These are phyloP conservation scores for Carex kokanica DNA, from an alignment of 176 grass and related monocot genomes.

Conservation along the genomic window DNA sequence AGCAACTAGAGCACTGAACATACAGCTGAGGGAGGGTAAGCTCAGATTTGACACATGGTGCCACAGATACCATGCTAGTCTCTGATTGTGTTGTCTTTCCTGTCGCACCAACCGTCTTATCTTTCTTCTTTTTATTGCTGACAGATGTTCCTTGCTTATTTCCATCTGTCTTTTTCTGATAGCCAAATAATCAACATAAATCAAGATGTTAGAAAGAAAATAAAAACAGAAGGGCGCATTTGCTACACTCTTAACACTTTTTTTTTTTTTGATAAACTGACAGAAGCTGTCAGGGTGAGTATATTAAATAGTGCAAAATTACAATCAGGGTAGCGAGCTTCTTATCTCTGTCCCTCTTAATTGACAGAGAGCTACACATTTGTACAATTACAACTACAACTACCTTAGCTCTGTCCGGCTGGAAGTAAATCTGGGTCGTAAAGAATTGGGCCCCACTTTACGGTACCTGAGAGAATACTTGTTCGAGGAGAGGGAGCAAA, in stretches of 20 bases:
- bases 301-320: no score
- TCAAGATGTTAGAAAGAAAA: slow-evolving; percentile 27
- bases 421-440: no score
- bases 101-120: slow-evolving; percentile 60
- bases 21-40: slow-evolving; percentile 78
- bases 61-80: slow-evolving; percentile 58
- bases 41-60: slow-evolving; percentile 79
- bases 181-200: slow-evolving; percentile 20
- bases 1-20: not conserved
- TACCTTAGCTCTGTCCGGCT: no score
- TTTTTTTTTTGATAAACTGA: no score
- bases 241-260: not conserved
- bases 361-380: no score
- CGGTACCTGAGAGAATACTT: no score
- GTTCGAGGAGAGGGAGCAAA: not conserved
- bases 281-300: no score
- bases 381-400: no score
- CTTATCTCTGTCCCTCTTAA: no score
- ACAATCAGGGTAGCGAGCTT: no score
- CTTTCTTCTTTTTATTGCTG: slow-evolving; percentile 84
- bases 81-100: slow-evolving; percentile 72
- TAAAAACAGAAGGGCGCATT: slow-evolving; percentile 13
- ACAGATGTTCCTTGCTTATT: slow-evolving; percentile 63
- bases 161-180: slow-evolving; percentile 81
- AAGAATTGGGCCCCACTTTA: no score